Evolutionary conservation across 495 filamentous ascomycete genomes (phyloP).

Genomic region (Trichoderma gamsii): DNA sequence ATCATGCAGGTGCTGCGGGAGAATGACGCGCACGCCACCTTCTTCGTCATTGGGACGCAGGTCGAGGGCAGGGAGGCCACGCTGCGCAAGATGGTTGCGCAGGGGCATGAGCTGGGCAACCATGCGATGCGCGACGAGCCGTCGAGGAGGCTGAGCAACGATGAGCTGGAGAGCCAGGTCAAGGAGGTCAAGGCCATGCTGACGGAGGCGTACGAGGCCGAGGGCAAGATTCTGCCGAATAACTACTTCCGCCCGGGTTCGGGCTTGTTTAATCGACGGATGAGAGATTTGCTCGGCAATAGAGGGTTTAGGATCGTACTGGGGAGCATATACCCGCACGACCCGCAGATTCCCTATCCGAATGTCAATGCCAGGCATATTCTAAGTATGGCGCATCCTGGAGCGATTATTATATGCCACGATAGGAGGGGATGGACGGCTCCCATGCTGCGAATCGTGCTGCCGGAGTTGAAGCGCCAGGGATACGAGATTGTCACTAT

Average conservation of each 20-base stretch:
- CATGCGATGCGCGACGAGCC: conserved; percentile 84
- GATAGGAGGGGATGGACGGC: conserved; percentile 73
- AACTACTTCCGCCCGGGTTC: conserved; percentile 75
- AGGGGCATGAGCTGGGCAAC: conserved; percentile 70
- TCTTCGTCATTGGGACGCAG: conserved; percentile 75
- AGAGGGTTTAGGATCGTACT: conserved; percentile 64
- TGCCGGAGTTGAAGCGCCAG: conserved; percentile 59
- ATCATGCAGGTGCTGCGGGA: conserved; percentile 59
- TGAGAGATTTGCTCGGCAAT: conserved; percentile 49
- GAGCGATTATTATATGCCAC: conserved; percentile 76
- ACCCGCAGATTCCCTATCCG: conserved; percentile 64
- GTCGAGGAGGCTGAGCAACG: conserved; percentile 40
- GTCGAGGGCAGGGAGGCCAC: conserved; percentile 53
- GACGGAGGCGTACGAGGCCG: conserved; percentile 46
- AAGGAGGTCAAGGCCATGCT: conserved; percentile 44
- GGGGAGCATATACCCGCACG: conserved; percentile 80
- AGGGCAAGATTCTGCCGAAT: conserved; percentile 33
- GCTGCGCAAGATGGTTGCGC: conserved; percentile 54
- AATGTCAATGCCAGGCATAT: conserved; percentile 73
- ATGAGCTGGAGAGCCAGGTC: conserved; percentile 40
- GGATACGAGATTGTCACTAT: conserved; percentile 66
- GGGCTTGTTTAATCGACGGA: conserved; percentile 66
- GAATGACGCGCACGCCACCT: conserved; percentile 59
- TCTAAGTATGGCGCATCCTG: conserved; percentile 66
- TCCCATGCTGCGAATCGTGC: conserved; percentile 64